A percentile compares a stretch with the other conserved stretches of the same genome.
Evolutionary conservation across 2,329 filamentous ascomycete genomes (phyloP).

Genomic region (Lomentospora prolificans): DNA sequence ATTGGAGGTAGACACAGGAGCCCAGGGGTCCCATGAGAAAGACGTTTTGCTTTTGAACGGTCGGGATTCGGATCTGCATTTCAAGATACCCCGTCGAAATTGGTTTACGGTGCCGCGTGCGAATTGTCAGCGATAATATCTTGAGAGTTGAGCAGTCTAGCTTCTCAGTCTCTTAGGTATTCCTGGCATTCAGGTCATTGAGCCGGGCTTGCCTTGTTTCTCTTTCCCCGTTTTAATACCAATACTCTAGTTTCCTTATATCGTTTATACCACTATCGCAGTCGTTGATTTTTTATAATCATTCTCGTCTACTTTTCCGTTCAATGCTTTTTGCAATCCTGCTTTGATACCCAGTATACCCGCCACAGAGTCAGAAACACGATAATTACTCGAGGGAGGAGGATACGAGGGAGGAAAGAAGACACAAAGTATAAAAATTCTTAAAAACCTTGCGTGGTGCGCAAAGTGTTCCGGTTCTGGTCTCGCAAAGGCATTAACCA

Average conservation of each 20-base stretch:
- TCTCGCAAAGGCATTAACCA: no score
- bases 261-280: slow-evolving; percentile 7
- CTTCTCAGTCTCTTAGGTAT: not conserved
- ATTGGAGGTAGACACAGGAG: not conserved
- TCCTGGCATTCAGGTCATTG: not conserved
- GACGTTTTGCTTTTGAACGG: slow-evolving; percentile 19
- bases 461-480: no score
- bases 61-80: slow-evolving; percentile 46
- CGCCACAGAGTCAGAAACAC: slow-evolving; percentile 16
- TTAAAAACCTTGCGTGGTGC: no score
- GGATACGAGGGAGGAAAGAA: slow-evolving; percentile 13
- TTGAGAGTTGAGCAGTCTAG: not conserved
- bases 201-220: slow-evolving; percentile 3
- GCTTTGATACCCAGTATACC: slow-evolving; percentile 29
- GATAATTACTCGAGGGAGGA: slow-evolving; percentile 16
- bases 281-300: slow-evolving; percentile 5
- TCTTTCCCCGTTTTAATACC: slow-evolving; percentile 8
- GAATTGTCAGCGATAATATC: slow-evolving; percentile 12
- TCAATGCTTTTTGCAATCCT: slow-evolving; percentile 15
- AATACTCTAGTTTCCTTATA: slow-evolving; percentile 4
- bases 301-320: slow-evolving; percentile 14
- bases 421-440: slow-evolving; percentile 12
- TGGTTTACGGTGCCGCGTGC: slow-evolving; percentile 24
- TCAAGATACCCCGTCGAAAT: slow-evolving; percentile 47
- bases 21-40: not conserved